These are phyloP conservation scores for Chenopodium album DNA, from an alignment of 148 eudicot genomes.

Conservation along the genomic window DNA sequence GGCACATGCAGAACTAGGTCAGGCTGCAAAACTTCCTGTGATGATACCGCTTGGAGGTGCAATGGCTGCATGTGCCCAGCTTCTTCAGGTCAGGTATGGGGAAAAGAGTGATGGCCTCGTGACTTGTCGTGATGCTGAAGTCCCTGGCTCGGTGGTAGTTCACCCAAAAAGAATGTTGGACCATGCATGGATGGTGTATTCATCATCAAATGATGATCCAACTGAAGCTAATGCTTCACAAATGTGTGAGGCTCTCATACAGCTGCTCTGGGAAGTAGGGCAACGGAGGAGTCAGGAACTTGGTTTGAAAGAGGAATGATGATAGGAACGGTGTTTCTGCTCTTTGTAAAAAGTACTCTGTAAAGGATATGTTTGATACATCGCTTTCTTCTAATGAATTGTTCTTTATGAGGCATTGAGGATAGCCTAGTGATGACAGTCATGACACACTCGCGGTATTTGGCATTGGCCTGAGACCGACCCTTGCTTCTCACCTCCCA, in stretches of 20 bases:
- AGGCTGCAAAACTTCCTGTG: conserved; percentile 74
- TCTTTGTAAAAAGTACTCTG: not conserved
- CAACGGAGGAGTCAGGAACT: conserved; percentile 44
- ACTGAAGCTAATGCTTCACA: conserved; percentile 80
- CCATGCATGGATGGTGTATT: conserved; percentile 97
- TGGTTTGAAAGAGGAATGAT: conserved; percentile 51
- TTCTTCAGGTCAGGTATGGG: conserved; percentile 77
- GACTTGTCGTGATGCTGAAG: conserved; percentile 93
- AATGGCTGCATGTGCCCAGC: conserved; percentile 95
- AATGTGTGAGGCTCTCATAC: conserved; percentile 86
- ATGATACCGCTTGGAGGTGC: conserved; percentile 90
- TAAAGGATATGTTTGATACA: not conserved
- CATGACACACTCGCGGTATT: too few species aligned
- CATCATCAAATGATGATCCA: conserved; percentile 66
- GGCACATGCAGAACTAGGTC: conserved; percentile 87
- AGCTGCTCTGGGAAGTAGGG: conserved; percentile 75
- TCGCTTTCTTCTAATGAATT: not conserved
- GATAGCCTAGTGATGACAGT: too few species aligned
- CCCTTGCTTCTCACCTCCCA: not conserved
- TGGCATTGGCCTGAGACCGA: not conserved
- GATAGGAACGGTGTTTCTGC: not conserved
- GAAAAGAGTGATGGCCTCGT: conserved; percentile 97
- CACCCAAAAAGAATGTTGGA: conserved; percentile 78
- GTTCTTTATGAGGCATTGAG: not conserved
- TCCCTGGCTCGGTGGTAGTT: conserved; percentile 93